Evolutionary conservation across 179 eudicot species (phyloP).

Genomic region (Dionaea muscipula): DNA sequence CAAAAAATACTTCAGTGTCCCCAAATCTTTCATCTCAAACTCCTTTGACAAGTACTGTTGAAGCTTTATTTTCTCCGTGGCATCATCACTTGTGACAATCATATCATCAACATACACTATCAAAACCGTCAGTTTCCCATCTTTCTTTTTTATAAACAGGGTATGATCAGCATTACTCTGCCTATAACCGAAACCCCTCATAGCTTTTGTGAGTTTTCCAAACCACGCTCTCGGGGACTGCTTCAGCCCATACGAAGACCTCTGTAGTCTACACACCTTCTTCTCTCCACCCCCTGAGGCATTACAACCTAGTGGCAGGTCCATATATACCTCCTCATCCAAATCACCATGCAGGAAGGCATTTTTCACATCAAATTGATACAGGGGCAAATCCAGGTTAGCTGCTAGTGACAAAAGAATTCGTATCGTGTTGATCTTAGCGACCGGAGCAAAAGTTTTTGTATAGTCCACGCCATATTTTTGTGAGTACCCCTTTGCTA

Average conservation of each 20-base stretch:
- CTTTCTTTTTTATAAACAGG: no score
- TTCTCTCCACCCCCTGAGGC: neutral
- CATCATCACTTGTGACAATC: no score
- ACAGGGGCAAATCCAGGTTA: neutral
- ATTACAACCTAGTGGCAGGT: conserved; percentile 5
- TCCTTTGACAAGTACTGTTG: neutral
- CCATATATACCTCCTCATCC: neutral
- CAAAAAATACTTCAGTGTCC: no score
- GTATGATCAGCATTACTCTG: neutral
- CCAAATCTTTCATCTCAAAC: no score
- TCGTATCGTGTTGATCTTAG: conserved; percentile 6
- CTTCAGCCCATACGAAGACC: neutral
- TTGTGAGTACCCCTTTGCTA: conserved; percentile 6
- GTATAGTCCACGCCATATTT: conserved; percentile 3
- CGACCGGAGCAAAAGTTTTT: no score
- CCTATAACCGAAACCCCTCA: conserved; percentile 1
- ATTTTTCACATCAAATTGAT: no score
- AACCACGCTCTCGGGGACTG: conserved; percentile 2
- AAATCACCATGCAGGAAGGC: neutral
- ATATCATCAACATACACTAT: no score
- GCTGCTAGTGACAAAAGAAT: conserved; percentile 1
- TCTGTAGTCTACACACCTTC: conserved; percentile 1
- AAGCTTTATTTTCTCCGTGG: neutral
- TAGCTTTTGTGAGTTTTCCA: conserved; percentile 1
- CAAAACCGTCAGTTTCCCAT: no score